Evolutionary conservation across 2,329 filamentous ascomycete species (phyloP).

Genomic region (Tolypocladium album): DNA sequence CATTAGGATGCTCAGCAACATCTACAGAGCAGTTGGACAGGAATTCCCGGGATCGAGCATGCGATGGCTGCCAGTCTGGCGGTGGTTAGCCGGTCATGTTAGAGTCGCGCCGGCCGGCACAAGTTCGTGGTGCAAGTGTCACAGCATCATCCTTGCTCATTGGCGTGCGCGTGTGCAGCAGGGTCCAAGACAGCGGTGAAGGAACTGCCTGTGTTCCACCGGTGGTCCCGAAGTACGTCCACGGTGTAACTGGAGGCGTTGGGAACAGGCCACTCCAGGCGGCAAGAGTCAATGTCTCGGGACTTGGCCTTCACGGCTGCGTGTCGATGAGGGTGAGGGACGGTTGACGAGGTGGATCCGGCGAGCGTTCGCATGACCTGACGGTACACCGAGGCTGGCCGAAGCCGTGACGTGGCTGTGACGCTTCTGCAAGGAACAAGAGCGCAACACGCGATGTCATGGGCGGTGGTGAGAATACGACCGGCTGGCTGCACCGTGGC

Average conservation of each 20-base stretch:
- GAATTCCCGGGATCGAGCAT: too few relatives aligned
- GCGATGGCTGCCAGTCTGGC: not conserved
- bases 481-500: not conserved
- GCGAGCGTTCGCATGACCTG: not conserved
- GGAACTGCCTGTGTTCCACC: not conserved
- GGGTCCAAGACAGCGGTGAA: not conserved
- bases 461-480: not conserved
- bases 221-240: not conserved
- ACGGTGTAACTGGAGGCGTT: not conserved
- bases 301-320: not conserved
- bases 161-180: not conserved
- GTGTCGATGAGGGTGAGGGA: not conserved
- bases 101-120: not conserved
- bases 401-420: not conserved
- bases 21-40: too few relatives aligned
- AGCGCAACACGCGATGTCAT: not conserved
- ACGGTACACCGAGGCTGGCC: not conserved
- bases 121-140: not conserved
- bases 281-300: not conserved
- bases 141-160: not conserved
- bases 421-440: not conserved
- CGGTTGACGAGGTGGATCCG: not conserved
- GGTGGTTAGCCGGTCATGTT: not conserved
- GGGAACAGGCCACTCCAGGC: not conserved
- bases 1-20: too few relatives aligned